These are phyloP conservation scores for Flaveria brownii DNA, from an alignment of 129 eudicot species.

Conservation along the genomic window DNA sequence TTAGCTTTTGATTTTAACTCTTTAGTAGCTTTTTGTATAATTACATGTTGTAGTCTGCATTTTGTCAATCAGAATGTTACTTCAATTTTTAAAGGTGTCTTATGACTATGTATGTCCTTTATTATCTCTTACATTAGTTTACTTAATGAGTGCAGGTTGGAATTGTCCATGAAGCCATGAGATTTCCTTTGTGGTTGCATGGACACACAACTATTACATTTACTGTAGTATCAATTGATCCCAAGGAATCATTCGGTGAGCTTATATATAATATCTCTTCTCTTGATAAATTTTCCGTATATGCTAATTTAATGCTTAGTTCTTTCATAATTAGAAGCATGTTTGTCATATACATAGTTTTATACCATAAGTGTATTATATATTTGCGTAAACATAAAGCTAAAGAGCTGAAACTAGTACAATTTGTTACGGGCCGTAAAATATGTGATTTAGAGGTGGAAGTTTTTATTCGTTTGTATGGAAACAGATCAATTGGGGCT, in stretches of 20 bases:
- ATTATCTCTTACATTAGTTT: neutral
- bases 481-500: neutral
- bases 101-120: slow-evolving; percentile 8
- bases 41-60: neutral
- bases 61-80: slow-evolving; percentile 4
- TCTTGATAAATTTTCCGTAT: slow-evolving; percentile 8
- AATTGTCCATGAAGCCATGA: slow-evolving; percentile 78
- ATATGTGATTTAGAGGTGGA: neutral
- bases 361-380: neutral
- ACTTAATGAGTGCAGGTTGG: slow-evolving; percentile 55
- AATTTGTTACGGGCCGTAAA: neutral
- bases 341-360: slow-evolving; percentile 7
- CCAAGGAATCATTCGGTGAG: slow-evolving; percentile 76
- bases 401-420: slow-evolving; percentile 4
- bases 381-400: neutral
- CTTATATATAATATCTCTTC: slow-evolving; percentile 17
- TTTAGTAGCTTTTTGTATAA: neutral
- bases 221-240: slow-evolving; percentile 72
- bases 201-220: slow-evolving; percentile 72
- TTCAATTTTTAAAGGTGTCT: neutral
- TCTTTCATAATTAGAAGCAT: slow-evolving; percentile 9
- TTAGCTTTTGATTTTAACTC: neutral
- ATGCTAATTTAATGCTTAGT: slow-evolving; percentile 7
- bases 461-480: neutral
- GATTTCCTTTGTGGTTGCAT: slow-evolving; percentile 92